Percentiles rank a stretch among this genome's conserved stretches.
Evolutionary conservation across 73 alveolate genomes (phyloP).

Genomic region (Diophrys sp.): DNA sequence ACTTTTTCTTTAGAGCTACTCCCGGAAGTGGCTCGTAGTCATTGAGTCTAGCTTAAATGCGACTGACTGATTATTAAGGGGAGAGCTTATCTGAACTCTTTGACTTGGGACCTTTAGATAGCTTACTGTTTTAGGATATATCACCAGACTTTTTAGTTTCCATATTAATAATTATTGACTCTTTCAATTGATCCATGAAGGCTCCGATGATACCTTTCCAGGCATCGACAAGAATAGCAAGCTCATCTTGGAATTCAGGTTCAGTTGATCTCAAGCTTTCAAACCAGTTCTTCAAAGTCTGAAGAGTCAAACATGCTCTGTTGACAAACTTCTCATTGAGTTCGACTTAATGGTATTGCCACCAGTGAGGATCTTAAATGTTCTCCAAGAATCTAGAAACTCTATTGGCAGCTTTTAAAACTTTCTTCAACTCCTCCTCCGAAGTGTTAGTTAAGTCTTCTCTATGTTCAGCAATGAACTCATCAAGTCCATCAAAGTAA

Average conservation of each 20-base stretch:
- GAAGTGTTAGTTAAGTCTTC: too few species aligned
- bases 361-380: background rate
- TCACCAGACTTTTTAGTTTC: too few species aligned
- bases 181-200: background rate
- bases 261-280: background rate
- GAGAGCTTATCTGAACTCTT: too few species aligned
- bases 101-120: too few species aligned
- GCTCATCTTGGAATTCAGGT: background rate
- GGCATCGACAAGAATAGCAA: background rate
- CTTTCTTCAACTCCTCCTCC: background rate
- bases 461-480: too few species aligned
- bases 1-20: background rate
- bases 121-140: too few species aligned
- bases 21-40: too few species aligned
- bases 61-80: too few species aligned
- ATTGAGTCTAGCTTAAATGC: too few species aligned
- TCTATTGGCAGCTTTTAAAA: background rate
- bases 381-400: background rate
- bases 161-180: background rate
- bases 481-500: too few species aligned
- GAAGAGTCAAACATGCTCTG: background rate
- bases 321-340: background rate
- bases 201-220: background rate
- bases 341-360: background rate
- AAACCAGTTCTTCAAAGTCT: background rate